These are phyloP conservation scores for Vitis hybrid DNA, from an alignment of 177 flowering plant genomes.

Conservation along the genomic window DNA sequence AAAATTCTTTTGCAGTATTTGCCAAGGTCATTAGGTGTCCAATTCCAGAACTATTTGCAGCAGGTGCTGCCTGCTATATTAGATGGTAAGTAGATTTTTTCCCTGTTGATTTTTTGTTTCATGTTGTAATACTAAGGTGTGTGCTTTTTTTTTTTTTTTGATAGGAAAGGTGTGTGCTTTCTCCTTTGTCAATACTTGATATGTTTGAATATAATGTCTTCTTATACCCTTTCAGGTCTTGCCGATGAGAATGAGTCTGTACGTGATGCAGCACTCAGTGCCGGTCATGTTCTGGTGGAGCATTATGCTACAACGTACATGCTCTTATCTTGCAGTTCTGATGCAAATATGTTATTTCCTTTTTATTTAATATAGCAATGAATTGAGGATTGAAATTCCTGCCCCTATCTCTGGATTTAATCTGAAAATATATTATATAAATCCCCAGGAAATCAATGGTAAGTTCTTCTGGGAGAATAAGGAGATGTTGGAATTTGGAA, in stretches of 20 bases:
- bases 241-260: conserved; percentile 99
- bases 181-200: not conserved
- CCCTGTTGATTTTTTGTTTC: not conserved
- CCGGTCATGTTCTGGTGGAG: conserved; percentile 98
- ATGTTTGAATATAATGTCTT: not conserved
- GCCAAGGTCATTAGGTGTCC: conserved; percentile 90
- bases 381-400: not conserved
- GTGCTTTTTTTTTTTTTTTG: too few species aligned
- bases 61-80: conserved; percentile 94
- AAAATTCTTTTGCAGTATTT: conserved; percentile 60
- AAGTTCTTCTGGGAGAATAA: too few species aligned
- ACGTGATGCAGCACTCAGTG: conserved; percentile 98
- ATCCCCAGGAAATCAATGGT: too few species aligned
- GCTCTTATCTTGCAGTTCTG: conserved; percentile 3
- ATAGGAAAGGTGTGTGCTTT: not conserved
- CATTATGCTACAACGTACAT: conserved; percentile 97
- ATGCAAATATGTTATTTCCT: not conserved
- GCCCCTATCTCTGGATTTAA: too few species aligned
- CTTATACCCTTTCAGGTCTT: conserved; percentile 56
- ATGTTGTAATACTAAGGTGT: not conserved
- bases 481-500: too few species aligned
- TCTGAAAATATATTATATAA: too few species aligned
- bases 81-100: conserved; percentile 63
- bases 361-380: not conserved
- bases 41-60: conserved; percentile 93